These are phyloP conservation scores for Phtheirospermum japonicum DNA, from an alignment of 257 asterid species.

Conservation along the genomic window DNA sequence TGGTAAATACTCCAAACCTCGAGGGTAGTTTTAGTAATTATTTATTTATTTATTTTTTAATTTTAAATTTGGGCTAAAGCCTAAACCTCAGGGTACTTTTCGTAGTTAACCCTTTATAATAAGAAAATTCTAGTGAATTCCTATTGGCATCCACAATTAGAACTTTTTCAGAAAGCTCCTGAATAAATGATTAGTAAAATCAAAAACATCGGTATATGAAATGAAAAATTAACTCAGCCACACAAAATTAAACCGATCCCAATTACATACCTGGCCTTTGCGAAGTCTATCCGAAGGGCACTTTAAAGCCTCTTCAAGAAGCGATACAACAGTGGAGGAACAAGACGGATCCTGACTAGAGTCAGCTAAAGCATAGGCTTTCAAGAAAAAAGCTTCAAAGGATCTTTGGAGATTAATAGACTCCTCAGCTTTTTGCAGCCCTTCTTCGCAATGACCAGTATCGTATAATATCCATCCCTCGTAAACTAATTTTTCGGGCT, in stretches of 20 bases:
- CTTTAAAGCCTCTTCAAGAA: conserved; percentile 92
- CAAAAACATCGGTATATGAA: no score
- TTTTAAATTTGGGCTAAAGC: no score
- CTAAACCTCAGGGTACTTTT: no score
- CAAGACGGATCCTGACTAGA: conserved; percentile 90
- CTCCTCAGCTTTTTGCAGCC: conserved; percentile 90
- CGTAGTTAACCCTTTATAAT: no score
- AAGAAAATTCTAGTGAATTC: no score
- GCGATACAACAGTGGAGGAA: conserved; percentile 81
- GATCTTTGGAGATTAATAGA: conserved; percentile 88
- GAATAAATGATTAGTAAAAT: no score
- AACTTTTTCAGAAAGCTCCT: no score
- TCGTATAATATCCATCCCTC: conserved; percentile 99
- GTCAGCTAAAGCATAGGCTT: conserved; percentile 99
- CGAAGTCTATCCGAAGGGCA: conserved; percentile 99
- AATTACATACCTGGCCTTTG: conserved; percentile 80
- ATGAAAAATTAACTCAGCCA: not conserved
- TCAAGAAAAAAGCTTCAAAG: conserved; percentile 95
- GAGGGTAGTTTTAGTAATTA: no score
- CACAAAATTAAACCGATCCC: not conserved
- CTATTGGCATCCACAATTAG: no score
- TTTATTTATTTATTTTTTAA: no score
- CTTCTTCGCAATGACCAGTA: conserved; percentile 96
- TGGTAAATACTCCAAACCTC: no score
- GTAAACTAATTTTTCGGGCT: conserved; percentile 82